phyloP scores from a whole-genome alignment of 2,329 filamentous ascomycete genomes.

The Alternaria tenuissima region DNA sequence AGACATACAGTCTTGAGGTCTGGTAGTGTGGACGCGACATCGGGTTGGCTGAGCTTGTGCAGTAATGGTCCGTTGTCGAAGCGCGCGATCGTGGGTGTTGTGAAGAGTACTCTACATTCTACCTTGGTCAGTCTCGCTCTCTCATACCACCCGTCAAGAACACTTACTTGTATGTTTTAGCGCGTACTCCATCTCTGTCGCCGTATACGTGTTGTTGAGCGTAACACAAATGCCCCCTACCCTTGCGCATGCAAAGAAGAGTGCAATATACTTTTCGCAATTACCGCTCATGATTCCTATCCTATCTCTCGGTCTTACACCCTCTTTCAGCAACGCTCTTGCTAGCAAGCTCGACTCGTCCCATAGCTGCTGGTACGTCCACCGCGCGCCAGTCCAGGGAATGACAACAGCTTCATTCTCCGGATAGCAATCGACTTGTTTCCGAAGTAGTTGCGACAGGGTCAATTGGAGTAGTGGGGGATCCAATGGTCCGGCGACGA shows the following conservation, averaged over 20 bases:
- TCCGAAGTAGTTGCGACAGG: slow-evolving; percentile 74
- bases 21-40: slow-evolving; percentile 30
- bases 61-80: slow-evolving; percentile 70
- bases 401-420: slow-evolving; percentile 74
- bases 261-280: slow-evolving; percentile 66
- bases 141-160: no score
- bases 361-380: slow-evolving; percentile 64
- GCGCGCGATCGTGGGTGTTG: slow-evolving; percentile 72
- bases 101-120: slow-evolving; percentile 78
- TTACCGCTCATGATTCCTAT: slow-evolving; percentile 77
- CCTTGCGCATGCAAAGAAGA: slow-evolving; percentile 74
- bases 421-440: slow-evolving; percentile 72
- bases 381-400: slow-evolving; percentile 77
- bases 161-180: slow-evolving; percentile 71
- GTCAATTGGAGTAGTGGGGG: slow-evolving; percentile 76
- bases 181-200: slow-evolving; percentile 74
- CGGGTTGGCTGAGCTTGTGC: slow-evolving; percentile 32
- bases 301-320: slow-evolving; percentile 72
- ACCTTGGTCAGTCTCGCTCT: slow-evolving; percentile 5
- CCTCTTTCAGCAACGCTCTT: slow-evolving; percentile 66
- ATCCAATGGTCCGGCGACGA: slow-evolving; percentile 73
- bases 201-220: slow-evolving; percentile 83
- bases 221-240: slow-evolving; percentile 68
- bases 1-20: slow-evolving; percentile 44
- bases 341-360: slow-evolving; percentile 52